A percentile compares a stretch with the other conserved stretches of the same genome.
Evolutionary conservation across 805 yeast species (phyloP).

Genomic region (Spathaspora girioi): DNA sequence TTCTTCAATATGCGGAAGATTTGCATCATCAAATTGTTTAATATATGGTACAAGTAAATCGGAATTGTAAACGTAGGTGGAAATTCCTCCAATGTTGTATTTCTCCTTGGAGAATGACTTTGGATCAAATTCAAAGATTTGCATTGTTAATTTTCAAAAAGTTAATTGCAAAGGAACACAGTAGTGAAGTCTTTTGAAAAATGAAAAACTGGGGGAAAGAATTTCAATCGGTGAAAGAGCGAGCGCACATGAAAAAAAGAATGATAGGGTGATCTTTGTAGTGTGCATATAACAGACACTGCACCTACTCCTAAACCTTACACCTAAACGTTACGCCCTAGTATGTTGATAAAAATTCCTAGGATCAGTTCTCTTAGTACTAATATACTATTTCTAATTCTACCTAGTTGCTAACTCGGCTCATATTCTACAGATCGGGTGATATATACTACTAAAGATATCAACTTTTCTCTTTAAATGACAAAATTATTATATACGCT

Average conservation of each 20-base stretch:
- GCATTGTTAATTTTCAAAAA: conserved; percentile 8
- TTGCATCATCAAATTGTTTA: conserved; percentile 11
- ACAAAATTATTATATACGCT: too few relatives aligned
- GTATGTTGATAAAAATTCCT: too few relatives aligned
- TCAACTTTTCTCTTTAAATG: background rate
- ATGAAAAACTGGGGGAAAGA: background rate
- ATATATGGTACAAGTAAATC: conserved; percentile 25
- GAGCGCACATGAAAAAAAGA: background rate
- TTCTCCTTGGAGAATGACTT: conserved; percentile 12
- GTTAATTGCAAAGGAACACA: background rate
- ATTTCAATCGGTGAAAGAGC: too few relatives aligned
- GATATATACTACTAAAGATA: background rate
- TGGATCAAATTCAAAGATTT: conserved; percentile 15
- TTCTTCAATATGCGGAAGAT: conserved; percentile 10
- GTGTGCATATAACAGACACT: background rate
- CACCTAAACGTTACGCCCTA: too few relatives aligned
- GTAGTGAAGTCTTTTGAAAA: background rate
- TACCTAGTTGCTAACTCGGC: too few relatives aligned
- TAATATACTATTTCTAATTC: too few relatives aligned
- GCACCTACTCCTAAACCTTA: too few relatives aligned
- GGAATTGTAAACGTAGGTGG: conserved; percentile 41
- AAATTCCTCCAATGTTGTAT: conserved; percentile 42
- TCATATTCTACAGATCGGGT: background rate
- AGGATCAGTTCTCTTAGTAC: too few relatives aligned
- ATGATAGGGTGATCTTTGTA: background rate